Conservation (phyloP, 257 asterid genomes). For the Leptodermis oblonga region DNA sequence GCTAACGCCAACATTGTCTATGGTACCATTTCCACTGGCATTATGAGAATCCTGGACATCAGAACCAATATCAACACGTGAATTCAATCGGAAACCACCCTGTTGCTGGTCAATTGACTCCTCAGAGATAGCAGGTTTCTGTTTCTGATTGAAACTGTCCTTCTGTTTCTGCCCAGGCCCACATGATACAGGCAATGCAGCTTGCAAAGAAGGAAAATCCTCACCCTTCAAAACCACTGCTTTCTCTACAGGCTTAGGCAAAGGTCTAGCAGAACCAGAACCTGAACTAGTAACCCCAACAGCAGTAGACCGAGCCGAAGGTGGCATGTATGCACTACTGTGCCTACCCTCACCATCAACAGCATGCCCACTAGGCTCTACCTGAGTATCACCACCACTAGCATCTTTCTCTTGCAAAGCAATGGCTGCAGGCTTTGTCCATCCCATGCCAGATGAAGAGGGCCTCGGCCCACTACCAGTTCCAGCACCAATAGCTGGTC, state of each 20-base stretch:
- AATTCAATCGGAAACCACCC: constrained; percentile 41
- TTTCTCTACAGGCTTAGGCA: constrained; percentile 44
- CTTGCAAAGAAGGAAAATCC: constrained; percentile 96
- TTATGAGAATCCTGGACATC: constrained; percentile 39
- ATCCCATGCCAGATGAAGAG: constrained; percentile 77
- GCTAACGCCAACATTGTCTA: constrained; percentile 41
- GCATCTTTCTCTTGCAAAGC: constrained; percentile 45
- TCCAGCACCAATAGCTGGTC: constrained; percentile 52
- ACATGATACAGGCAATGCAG: constrained; percentile 68
- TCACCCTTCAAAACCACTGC: constrained; percentile 86
- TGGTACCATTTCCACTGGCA: constrained; percentile 31
- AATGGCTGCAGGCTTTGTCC: constrained; percentile 67
- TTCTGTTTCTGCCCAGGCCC: constrained; percentile 64
- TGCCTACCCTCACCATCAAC: constrained; percentile 39
- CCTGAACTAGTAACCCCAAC: constrained; percentile 28
- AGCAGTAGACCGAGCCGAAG: constrained; percentile 62
- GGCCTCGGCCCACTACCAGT: constrained; percentile 74
- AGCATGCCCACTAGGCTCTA: constrained; percentile 28
- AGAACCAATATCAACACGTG: constrained; percentile 40
- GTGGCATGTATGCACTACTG: constrained; percentile 65
- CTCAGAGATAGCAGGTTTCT: constrained; percentile 42
- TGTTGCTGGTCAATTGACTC: constrained; percentile 44
- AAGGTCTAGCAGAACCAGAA: constrained; percentile 34
- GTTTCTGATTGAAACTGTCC: constrained; percentile 59
- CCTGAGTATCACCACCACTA: constrained; percentile 29